Evolutionary conservation across 192 early-diverging fungal species (phyloP).

Genomic region (Phycomyces nitens): DNA sequence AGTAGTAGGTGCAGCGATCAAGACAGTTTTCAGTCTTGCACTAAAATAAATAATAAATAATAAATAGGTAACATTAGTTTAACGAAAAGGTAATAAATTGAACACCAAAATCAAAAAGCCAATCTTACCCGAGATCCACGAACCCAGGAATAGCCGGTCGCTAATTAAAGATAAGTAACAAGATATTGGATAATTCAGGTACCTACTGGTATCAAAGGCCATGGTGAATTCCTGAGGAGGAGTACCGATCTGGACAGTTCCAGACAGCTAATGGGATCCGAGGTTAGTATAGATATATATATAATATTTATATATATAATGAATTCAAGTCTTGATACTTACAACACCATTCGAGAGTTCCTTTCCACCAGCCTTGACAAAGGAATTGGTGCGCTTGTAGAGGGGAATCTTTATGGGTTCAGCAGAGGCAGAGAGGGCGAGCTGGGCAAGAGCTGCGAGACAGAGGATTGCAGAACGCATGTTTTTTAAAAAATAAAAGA

Average conservation of each 20-base stretch:
- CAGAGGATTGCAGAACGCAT: constrained; percentile 32
- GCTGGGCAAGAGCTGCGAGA: constrained; percentile 29
- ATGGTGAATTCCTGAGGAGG: constrained; percentile 90
- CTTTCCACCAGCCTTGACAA: constrained; percentile 16
- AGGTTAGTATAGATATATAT: not conserved
- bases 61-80: not conserved
- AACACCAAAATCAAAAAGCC: not conserved
- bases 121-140: constrained; percentile 23
- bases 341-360: constrained; percentile 30
- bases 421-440: constrained; percentile 27
- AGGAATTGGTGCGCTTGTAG: constrained; percentile 7
- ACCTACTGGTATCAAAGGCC: constrained; percentile 84
- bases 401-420: constrained; percentile 20
- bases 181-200: too few relatives aligned
- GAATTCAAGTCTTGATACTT: not conserved
- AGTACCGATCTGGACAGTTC: constrained; percentile 77
- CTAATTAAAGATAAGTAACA: not conserved
- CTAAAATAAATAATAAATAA: constrained; percentile 3
- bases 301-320: not conserved
- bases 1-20: constrained; percentile 28
- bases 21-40: constrained; percentile 28
- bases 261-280: constrained; percentile 68
- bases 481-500: not conserved
- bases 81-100: not conserved
- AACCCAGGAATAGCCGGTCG: constrained; percentile 35